Percentiles rank a stretch among this genome's conserved stretches.
Conservation (phyloP, 2,329 filamentous ascomycete species). For the Aspergillus sp. region DNA sequence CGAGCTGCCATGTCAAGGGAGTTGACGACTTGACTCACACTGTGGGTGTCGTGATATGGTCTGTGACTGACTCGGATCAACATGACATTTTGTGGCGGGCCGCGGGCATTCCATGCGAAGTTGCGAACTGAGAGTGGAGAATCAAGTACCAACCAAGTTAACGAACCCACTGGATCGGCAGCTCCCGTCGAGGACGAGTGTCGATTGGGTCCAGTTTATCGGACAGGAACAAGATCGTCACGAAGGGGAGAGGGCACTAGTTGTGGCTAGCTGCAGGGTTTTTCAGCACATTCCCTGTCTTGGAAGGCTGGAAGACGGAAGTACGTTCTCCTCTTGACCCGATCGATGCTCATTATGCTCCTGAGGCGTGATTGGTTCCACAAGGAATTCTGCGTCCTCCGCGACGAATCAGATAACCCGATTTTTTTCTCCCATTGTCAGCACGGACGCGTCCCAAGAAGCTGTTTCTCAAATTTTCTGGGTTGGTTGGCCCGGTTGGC, state of each 20-base stretch:
- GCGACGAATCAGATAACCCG: not conserved
- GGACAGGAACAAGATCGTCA: conserved; percentile 3
- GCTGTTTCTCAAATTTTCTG: not conserved
- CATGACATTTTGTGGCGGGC: not conserved
- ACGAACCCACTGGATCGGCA: conserved; percentile 10
- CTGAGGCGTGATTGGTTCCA: not conserved
- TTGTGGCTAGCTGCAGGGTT: conserved; percentile 10
- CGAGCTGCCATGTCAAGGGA: not conserved
- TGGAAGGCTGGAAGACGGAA: not conserved
- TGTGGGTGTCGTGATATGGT: not conserved
- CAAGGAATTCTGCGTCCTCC: not conserved
- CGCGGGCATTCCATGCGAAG: not conserved
- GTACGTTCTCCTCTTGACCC: too few species aligned
- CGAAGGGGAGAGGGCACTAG: conserved; percentile 11
- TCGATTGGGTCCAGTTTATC: conserved; percentile 1
- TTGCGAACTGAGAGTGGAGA: not conserved
- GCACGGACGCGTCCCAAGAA: not conserved
- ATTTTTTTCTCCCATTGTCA: not conserved
- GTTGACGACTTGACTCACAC: not conserved
- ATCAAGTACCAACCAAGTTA: not conserved
- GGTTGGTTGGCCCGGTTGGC: not conserved
- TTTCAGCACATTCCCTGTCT: not conserved
- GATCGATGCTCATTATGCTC: not conserved
- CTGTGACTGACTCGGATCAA: not conserved
- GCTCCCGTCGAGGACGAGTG: not conserved